Conservation (phyloP, 192 early-diverging fungal genomes). For the Coemansia umbellata region DNA sequence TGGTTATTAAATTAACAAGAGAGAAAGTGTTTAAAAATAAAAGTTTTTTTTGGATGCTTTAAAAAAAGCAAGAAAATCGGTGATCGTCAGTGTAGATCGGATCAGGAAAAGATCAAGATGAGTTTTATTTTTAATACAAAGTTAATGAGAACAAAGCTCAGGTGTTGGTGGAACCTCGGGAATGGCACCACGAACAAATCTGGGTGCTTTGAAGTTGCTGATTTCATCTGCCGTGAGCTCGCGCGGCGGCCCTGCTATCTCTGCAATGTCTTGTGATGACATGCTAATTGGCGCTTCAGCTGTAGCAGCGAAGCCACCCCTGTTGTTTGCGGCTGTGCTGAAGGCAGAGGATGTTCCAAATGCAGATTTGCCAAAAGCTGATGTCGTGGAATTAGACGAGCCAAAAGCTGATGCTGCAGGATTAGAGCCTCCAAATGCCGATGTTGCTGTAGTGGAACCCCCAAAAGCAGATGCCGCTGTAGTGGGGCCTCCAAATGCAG, state of each 20-base stretch:
- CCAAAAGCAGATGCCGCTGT: conserved; percentile 1
- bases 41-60: conserved; percentile 3
- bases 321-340: too few species aligned
- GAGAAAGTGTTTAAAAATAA: background rate
- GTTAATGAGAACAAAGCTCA: conserved; percentile 5
- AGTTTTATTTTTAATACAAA: background rate
- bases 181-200: conserved; percentile 23
- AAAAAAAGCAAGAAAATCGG: conserved; percentile 10
- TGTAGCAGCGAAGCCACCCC: background rate
- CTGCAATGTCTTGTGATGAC: background rate
- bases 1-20: background rate
- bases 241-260: conserved; percentile 12
- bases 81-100: conserved; percentile 4
- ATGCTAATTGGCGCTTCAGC: background rate
- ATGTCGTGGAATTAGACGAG: background rate
- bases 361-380: conserved; percentile 9
- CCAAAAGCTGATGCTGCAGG: conserved; percentile 5
- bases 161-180: conserved; percentile 33
- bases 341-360: too few species aligned
- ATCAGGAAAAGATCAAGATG: background rate
- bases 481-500: conserved; percentile 2
- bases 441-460: background rate
- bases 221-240: conserved; percentile 27
- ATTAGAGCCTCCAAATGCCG: conserved; percentile 7
- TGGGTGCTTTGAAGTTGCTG: conserved; percentile 11